Conservation (phyloP, 2,329 filamentous ascomycete species). For the Calycina herbarum region DNA sequence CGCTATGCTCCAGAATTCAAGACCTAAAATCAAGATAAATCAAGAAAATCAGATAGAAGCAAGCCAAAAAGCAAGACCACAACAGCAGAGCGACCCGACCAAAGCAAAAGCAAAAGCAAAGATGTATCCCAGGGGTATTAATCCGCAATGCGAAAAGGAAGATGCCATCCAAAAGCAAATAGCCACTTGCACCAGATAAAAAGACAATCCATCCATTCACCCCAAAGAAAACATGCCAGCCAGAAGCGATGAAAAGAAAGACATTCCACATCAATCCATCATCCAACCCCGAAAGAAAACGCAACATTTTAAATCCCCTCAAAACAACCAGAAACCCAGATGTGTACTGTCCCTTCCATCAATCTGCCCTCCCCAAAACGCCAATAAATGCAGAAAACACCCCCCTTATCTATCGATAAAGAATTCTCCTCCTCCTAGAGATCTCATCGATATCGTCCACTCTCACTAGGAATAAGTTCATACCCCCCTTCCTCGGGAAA, state of each 20-base stretch:
- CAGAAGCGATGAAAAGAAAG: background rate
- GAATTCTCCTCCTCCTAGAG: background rate
- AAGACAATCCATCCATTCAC: background rate
- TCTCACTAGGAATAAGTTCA: conserved; percentile 63
- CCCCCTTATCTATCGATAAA: background rate
- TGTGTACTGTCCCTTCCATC: conserved; percentile 2
- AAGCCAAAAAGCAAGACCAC: no score
- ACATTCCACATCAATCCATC: background rate
- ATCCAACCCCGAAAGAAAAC: background rate
- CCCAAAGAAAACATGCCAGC: background rate
- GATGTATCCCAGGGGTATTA: background rate
- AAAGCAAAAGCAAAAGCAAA: background rate
- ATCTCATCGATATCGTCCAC: conserved; percentile 5
- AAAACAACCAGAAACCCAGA: background rate
- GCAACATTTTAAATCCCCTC: background rate
- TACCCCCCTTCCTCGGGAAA: conserved; percentile 84
- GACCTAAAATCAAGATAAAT: background rate
- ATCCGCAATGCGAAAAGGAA: conserved; percentile 1
- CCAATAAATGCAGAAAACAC: background rate
- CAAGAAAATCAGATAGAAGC: background rate
- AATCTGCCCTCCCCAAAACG: background rate
- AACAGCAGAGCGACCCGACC: background rate
- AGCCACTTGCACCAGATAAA: background rate
- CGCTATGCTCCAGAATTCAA: background rate
- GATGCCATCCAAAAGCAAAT: background rate